These are phyloP conservation scores for Salix purpurea DNA, from an alignment of 345 rosid genomes.

Conservation along the genomic window DNA sequence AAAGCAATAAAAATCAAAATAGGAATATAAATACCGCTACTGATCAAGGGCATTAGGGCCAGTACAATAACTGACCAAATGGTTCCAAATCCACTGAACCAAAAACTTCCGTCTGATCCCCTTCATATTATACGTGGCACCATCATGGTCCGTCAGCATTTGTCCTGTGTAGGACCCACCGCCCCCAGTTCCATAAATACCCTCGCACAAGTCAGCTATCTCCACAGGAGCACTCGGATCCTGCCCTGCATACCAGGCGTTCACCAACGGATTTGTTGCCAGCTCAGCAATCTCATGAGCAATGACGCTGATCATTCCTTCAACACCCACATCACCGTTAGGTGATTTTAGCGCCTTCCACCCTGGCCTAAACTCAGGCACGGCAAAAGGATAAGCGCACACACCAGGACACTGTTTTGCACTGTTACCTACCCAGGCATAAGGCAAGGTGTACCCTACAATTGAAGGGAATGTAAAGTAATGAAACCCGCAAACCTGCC, in stretches of 20 bases:
- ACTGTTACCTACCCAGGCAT: conserved; percentile 97
- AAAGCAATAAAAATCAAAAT: background rate
- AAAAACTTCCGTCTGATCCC: conserved; percentile 80
- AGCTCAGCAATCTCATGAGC: conserved; percentile 96
- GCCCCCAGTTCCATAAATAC: conserved; percentile 93
- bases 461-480: conserved; percentile 94
- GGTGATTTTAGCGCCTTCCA: conserved; percentile 69
- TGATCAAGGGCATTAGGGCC: conserved; percentile 94
- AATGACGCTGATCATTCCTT: conserved; percentile 94
- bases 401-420: conserved; percentile 80
- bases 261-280: conserved; percentile 86
- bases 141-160: conserved; percentile 51
- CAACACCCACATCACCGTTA: conserved; percentile 80
- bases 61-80: conserved; percentile 67
- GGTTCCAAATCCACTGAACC: conserved; percentile 97
- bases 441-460: conserved; percentile 87
- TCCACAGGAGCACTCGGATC: conserved; percentile 92
- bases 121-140: conserved; percentile 84
- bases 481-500: conserved; percentile 92
- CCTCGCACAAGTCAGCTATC: conserved; percentile 94
- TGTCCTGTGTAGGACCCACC: conserved; percentile 98
- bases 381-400: conserved; percentile 95
- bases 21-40: conserved; percentile 2
- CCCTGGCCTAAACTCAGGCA: conserved; percentile 60
- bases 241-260: conserved; percentile 94